Conservation (phyloP, 2,329 filamentous ascomycete species). For the Blumeriella jaapii region DNA sequence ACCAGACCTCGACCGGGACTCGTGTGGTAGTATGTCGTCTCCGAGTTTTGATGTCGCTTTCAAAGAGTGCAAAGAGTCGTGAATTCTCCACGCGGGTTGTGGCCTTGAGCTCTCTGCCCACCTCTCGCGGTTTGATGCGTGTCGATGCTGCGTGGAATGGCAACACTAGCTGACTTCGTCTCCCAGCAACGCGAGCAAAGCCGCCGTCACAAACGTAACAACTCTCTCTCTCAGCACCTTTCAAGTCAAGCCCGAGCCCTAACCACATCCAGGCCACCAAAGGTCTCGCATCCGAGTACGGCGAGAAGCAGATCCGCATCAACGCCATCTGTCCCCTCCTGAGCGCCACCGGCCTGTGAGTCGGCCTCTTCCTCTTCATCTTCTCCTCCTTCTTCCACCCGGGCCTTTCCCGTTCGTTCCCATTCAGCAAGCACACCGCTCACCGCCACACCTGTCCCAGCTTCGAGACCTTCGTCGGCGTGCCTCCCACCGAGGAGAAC, state of each 20-base stretch:
- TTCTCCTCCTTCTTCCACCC: slow-evolving; percentile 4
- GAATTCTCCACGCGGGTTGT: no score
- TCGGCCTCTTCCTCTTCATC: background rate
- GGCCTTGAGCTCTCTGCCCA: no score
- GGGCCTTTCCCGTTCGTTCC: no score
- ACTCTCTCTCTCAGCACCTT: slow-evolving; percentile 15
- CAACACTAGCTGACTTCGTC: no score
- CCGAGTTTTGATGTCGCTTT: no score
- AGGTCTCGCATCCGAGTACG: slow-evolving; percentile 62
- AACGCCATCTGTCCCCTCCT: slow-evolving; percentile 61
- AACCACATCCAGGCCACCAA: slow-evolving; percentile 39
- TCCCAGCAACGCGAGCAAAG: slow-evolving; percentile 58
- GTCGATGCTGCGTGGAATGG: no score
- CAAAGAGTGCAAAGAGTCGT: no score
- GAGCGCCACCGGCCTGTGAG: slow-evolving; percentile 48
- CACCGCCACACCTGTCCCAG: no score
- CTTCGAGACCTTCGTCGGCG: slow-evolving; percentile 40
- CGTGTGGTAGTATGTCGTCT: no score
- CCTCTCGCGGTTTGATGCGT: no score
- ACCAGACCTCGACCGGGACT: slow-evolving; percentile 48
- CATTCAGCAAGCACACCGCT: no score
- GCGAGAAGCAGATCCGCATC: slow-evolving; percentile 58
- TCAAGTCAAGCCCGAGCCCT: background rate
- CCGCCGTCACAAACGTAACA: slow-evolving; percentile 47
- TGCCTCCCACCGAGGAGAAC: slow-evolving; percentile 51